Evolutionary conservation across 192 early-diverging fungal species (phyloP).

Genomic region (Gryganskiella cystojenkinii): DNA sequence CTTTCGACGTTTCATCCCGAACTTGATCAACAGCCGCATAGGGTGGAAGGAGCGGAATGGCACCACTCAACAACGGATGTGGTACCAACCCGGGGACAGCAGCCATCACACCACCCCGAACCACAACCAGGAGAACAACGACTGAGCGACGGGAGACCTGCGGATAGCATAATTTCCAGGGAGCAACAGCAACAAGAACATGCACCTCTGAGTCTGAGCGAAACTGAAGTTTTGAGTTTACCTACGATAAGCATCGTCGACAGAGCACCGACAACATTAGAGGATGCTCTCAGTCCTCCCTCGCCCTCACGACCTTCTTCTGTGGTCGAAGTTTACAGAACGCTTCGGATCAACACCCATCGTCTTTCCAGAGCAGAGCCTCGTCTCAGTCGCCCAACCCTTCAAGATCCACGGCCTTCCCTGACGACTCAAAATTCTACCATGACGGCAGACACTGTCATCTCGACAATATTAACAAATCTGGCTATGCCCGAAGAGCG

Average conservation of each 20-base stretch:
- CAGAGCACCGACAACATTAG: too few species aligned
- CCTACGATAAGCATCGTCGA: not conserved
- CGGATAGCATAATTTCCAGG: too few species aligned
- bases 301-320: not conserved
- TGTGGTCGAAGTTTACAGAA: not conserved
- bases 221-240: too few species aligned
- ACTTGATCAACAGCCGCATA: not conserved
- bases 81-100: too few species aligned
- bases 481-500: not conserved
- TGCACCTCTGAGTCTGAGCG: too few species aligned
- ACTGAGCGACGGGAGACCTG: too few species aligned
- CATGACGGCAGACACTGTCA: not conserved
- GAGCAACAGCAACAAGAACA: too few species aligned
- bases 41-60: too few species aligned
- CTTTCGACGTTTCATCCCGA: not conserved
- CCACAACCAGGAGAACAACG: too few species aligned
- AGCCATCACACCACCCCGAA: too few species aligned
- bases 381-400: not conserved
- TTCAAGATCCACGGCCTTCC: not conserved
- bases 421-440: not conserved
- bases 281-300: not conserved
- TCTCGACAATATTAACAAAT: not conserved
- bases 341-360: constrained; percentile 5
- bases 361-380: not conserved
- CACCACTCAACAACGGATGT: too few species aligned